Percentiles rank a stretch among this genome's conserved stretches.
Conservation (phyloP, 202 grass and related monocot species). For the Dendrocalamus latiflorus region DNA sequence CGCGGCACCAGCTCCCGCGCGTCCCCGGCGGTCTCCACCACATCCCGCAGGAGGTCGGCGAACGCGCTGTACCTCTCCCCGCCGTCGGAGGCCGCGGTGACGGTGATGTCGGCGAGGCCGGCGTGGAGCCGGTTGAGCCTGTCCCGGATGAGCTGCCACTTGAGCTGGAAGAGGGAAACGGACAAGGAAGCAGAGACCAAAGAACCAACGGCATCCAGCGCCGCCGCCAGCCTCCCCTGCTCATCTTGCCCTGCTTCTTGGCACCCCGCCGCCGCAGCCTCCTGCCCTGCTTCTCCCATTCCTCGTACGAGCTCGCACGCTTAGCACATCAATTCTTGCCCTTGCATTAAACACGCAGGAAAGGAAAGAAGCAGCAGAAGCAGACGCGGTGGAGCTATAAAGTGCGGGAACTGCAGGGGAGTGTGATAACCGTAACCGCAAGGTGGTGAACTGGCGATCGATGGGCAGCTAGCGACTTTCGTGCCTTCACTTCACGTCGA, state of each 20-base stretch:
- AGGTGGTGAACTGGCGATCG: slow-evolving; percentile 14
- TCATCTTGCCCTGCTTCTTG: slow-evolving; percentile 25
- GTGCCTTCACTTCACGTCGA: slow-evolving; percentile 1
- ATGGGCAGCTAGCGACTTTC: not conserved
- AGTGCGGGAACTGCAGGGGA: not conserved
- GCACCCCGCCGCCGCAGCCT: not conserved
- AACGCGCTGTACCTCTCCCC: slow-evolving; percentile 24
- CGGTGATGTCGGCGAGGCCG: slow-evolving; percentile 51
- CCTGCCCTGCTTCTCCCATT: too few relatives aligned
- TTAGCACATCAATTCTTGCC: not conserved
- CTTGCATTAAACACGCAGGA: not conserved
- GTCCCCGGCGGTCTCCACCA: slow-evolving; percentile 13
- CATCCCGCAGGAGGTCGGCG: slow-evolving; percentile 18
- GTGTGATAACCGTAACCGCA: slow-evolving; percentile 45
- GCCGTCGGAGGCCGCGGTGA: not conserved
- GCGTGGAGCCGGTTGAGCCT: slow-evolving; percentile 62
- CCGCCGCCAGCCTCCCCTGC: slow-evolving; percentile 12
- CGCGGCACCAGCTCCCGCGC: slow-evolving; percentile 42
- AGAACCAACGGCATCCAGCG: slow-evolving; percentile 25
- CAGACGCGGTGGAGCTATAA: slow-evolving; percentile 1
- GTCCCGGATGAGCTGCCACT: slow-evolving; percentile 68
- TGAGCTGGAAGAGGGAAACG: slow-evolving; percentile 55
- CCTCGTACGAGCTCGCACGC: not conserved
- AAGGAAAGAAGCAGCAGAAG: not conserved
- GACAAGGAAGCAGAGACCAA: slow-evolving; percentile 49